These are phyloP conservation scores for Metarhizium anisopliae DNA, from an alignment of 2,329 filamentous ascomycete genomes.

Conservation along the genomic window DNA sequence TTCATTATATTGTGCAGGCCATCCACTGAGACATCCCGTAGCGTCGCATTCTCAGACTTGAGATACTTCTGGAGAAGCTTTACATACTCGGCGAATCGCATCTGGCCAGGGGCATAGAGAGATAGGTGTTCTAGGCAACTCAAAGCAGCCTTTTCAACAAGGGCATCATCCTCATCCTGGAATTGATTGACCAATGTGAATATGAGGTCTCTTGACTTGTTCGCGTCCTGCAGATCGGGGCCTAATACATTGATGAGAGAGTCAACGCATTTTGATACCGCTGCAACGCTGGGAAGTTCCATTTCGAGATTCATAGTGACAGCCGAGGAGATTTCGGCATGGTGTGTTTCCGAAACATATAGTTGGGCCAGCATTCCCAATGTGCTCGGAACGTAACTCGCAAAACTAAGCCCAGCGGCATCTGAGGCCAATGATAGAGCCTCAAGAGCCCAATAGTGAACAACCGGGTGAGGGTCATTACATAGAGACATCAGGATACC, in stretches of 20 bases:
- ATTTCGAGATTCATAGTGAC: slow-evolving; percentile 87
- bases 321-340: slow-evolving; percentile 68
- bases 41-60: slow-evolving; percentile 55
- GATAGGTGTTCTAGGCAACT: slow-evolving; percentile 85
- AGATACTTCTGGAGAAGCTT: slow-evolving; percentile 71
- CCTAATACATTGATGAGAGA: slow-evolving; percentile 95
- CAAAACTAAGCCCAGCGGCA: slow-evolving; percentile 86
- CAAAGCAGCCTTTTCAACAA: slow-evolving; percentile 68
- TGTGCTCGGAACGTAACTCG: slow-evolving; percentile 79
- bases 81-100: slow-evolving; percentile 80
- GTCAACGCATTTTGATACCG: slow-evolving; percentile 81
- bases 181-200: slow-evolving; percentile 80
- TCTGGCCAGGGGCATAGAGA: slow-evolving; percentile 79
- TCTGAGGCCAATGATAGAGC: slow-evolving; percentile 80
- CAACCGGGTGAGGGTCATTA: slow-evolving; percentile 87
- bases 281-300: slow-evolving; percentile 71
- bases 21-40: slow-evolving; percentile 75
- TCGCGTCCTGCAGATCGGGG: slow-evolving; percentile 86
- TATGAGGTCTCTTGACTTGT: slow-evolving; percentile 86
- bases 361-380: slow-evolving; percentile 91
- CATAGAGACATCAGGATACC: slow-evolving; percentile 96
- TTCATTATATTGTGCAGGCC: slow-evolving; percentile 95
- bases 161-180: slow-evolving; percentile 60
- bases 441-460: slow-evolving; percentile 94
- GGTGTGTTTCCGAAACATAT: slow-evolving; percentile 86